These are phyloP conservation scores for Aspergillus mulundensis DNA, from an alignment of 495 filamentous ascomycete genomes.

Conservation along the genomic window DNA sequence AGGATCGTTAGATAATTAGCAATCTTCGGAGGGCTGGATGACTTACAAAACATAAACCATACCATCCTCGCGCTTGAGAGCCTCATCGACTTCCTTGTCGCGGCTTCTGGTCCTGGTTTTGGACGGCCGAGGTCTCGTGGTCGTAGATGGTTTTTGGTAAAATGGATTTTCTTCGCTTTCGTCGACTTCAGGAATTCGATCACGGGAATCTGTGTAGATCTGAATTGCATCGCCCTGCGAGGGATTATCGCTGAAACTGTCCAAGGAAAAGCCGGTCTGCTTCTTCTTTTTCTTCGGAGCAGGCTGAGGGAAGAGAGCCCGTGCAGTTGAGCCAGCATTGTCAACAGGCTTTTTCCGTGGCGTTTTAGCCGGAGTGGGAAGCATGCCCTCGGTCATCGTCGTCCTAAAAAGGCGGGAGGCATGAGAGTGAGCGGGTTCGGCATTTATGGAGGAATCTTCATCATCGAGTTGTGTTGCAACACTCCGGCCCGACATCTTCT, in stretches of 20 bases:
- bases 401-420: constrained; percentile 20
- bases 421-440: constrained; percentile 16
- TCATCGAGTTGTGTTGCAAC: constrained; percentile 15
- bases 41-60: constrained; percentile 87
- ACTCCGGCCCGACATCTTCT: constrained; percentile 34
- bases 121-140: constrained; percentile 34
- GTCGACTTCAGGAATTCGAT: constrained; percentile 73
- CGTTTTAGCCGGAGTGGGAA: constrained; percentile 90
- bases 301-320: constrained; percentile 66
- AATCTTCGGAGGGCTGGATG: not conserved
- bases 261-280: constrained; percentile 61
- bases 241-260: constrained; percentile 59
- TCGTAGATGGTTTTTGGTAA: constrained; percentile 41
- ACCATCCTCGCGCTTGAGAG: constrained; percentile 66
- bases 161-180: constrained; percentile 71
- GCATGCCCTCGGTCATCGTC: constrained; percentile 47
- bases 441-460: constrained; percentile 21
- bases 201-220: constrained; percentile 88
- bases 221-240: constrained; percentile 52
- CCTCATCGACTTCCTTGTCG: constrained; percentile 56
- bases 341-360: constrained; percentile 61
- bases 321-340: constrained; percentile 61
- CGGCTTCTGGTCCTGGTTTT: constrained; percentile 36
- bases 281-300: constrained; percentile 46
- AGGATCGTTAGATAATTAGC: constrained; percentile 23